phyloP scores from a whole-genome alignment of 768 basidiomycete genomes.

The Hygrophorus russula region DNA sequence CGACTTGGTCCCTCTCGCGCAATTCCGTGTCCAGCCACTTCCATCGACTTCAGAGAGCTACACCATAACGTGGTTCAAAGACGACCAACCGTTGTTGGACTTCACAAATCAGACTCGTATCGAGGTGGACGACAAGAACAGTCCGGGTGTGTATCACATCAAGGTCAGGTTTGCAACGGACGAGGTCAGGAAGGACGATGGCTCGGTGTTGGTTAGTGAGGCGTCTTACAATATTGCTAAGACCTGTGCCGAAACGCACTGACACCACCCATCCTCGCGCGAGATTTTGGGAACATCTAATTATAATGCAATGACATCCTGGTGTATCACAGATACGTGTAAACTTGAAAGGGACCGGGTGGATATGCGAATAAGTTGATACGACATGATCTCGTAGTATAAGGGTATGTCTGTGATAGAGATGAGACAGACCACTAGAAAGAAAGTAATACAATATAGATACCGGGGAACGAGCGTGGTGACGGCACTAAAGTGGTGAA shows the following conservation, averaged over 20 bases:
- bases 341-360: no score
- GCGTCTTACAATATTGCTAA: slow-evolving; percentile 14
- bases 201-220: slow-evolving; percentile 13
- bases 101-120: slow-evolving; percentile 42
- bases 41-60: slow-evolving; percentile 26
- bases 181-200: slow-evolving; percentile 41
- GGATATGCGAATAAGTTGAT: no score
- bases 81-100: slow-evolving; percentile 29
- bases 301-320: no score
- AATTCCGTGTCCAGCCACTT: slow-evolving; percentile 26
- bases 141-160: slow-evolving; percentile 32
- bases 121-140: slow-evolving; percentile 22
- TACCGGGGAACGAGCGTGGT: no score
- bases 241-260: not conserved
- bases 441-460: no score
- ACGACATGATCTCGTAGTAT: no score
- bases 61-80: slow-evolving; percentile 42
- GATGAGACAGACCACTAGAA: no score
- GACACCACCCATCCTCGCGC: no score
- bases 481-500: no score
- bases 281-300: no score
- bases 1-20: slow-evolving; percentile 49
- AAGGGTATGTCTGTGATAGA: no score
- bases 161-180: slow-evolving; percentile 41
- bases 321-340: no score